phyloP scores from a whole-genome alignment of 163 green algal genomes.

The Scenedesmus sp. region DNA sequence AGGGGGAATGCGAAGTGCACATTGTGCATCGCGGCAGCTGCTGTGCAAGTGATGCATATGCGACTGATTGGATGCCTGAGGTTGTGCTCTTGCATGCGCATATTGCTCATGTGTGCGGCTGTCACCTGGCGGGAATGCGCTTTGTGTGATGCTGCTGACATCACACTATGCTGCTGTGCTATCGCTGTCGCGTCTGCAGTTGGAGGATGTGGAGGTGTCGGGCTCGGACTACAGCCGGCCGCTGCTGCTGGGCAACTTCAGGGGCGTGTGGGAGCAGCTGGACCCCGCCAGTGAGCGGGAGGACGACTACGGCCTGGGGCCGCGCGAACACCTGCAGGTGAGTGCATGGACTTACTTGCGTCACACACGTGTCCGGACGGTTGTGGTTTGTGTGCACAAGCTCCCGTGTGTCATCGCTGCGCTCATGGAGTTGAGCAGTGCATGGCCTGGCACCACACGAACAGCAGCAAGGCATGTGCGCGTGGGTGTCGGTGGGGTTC shows the following conservation, averaged over 20 bases:
- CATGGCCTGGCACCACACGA: no score
- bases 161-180: neutral
- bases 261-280: slow-evolving; percentile 90
- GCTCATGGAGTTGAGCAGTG: no score
- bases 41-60: neutral
- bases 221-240: slow-evolving; percentile 91
- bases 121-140: no score
- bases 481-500: no score
- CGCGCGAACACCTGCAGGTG: slow-evolving; percentile 83
- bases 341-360: neutral
- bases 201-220: slow-evolving; percentile 95
- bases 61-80: no score
- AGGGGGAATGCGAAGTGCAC: neutral
- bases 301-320: slow-evolving; percentile 96
- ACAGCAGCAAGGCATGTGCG: no score
- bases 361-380: neutral
- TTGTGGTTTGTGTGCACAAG: neutral
- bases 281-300: slow-evolving; percentile 82
- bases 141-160: no score
- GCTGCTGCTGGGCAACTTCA: slow-evolving; percentile 62
- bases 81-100: no score
- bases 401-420: no score
- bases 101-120: no score
- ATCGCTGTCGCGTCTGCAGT: slow-evolving; percentile 22
- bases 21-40: no score